Evolutionary conservation across 257 asterid genomes (phyloP), one percentile per base, ranked within the genome.

Genomic region (Osmanthus fragrans): DNA sequence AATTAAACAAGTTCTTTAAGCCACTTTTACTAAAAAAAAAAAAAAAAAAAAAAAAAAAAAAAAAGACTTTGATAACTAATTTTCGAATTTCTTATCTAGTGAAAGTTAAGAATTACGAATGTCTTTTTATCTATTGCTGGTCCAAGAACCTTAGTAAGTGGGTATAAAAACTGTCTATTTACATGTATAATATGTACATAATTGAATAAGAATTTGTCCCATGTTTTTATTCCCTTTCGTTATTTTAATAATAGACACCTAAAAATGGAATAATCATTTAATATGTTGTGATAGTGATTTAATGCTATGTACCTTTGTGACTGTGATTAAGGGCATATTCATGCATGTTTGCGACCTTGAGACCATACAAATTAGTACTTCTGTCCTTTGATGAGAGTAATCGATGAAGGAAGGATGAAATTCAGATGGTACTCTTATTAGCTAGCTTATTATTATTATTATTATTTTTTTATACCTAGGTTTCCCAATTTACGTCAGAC

Each of bases 21-120:
- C 71, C 81, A 82, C 86, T 85, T 84, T 76, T 66, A 40, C 58
- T 56, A 82, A 82, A n/a, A n/a, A n/a, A n/a, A n/a, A n/a, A n/a
- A n/a, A n/a, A n/a, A n/a, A n/a, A n/a, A n/a, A n/a, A n/a, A n/a
- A n/a, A n/a, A n/a, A n/a, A n/a, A n/a, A n/a, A 34, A 39, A 39
- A 39, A 71, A 39, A 83, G 88, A 86, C 83, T 79, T 84, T 87
- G 85, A 89, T 89, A 80, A 63, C 81, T 71, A 79, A 78, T 40
- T 56, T 76, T 37, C 67, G 33, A 67, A 23, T 45, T 54, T 75
- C 83, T 76, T 73, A 74, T 58, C 66, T 29, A 65, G 76, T 71
- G 78, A 71, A 64, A 37, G 71, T 66, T 39, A 9, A 7, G 45
- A 8, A 8, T 39, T 39, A 39, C 45, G 45, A 39, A 39, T 39